Evolutionary conservation across 164 flowering plant genomes (phyloP).

Genomic region (Protea cynaroides): DNA sequence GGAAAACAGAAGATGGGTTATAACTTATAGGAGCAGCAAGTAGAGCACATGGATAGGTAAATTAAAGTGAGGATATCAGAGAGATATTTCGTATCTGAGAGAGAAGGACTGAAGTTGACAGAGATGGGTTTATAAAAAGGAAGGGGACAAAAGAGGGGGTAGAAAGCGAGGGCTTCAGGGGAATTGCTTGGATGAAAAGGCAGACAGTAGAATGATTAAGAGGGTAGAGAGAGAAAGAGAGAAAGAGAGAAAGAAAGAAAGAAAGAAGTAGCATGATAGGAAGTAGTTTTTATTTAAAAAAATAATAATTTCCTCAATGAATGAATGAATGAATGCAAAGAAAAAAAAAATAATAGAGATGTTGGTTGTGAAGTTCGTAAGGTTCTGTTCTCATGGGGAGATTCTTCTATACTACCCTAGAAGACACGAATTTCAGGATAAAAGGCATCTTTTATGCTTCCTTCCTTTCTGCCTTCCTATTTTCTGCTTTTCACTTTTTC

Average conservation of each 20-base stretch:
- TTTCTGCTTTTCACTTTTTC: no score
- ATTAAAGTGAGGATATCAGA: slow-evolving; percentile 37
- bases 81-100: slow-evolving; percentile 42
- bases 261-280: no score
- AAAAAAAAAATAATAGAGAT: no score
- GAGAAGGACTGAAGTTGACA: slow-evolving; percentile 95
- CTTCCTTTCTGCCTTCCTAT: no score
- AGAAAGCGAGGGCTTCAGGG: slow-evolving; percentile 45
- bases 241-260: slow-evolving; percentile 18
- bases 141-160: slow-evolving; percentile 69
- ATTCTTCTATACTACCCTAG: background rate
- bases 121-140: slow-evolving; percentile 43
- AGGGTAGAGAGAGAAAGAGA: slow-evolving; percentile 17
- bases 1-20: slow-evolving; percentile 3
- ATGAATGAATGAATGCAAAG: slow-evolving; percentile 2
- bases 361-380: background rate
- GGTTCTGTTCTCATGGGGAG: background rate
- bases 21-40: slow-evolving; percentile 13
- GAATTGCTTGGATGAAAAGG: slow-evolving; percentile 58
- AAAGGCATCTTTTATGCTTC: background rate
- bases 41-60: slow-evolving; percentile 23
- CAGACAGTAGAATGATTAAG: slow-evolving; percentile 25
- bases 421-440: background rate
- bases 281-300: background rate
- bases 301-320: slow-evolving; percentile 11